Evolutionary conservation across 495 filamentous ascomycete species (phyloP).

Genomic region (Filosporella fistucella): DNA sequence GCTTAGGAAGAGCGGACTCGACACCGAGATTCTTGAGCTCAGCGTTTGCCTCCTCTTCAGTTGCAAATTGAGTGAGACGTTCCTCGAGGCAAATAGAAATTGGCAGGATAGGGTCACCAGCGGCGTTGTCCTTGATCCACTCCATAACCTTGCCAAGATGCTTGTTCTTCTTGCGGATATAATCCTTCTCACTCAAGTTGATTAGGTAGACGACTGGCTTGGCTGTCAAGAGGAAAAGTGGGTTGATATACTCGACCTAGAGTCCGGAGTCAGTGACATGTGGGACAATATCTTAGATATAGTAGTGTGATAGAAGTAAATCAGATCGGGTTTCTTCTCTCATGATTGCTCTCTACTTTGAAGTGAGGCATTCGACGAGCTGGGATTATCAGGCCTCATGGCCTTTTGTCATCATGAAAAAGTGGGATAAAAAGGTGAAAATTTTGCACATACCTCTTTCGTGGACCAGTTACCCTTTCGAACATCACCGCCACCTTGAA

Average conservation of each 20-base stretch:
- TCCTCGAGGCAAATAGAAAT: constrained; percentile 92
- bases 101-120: constrained; percentile 86
- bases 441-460: constrained; percentile 80
- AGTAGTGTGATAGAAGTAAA: background rate
- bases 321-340: constrained; percentile 64
- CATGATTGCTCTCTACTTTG: constrained; percentile 54
- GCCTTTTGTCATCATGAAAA: constrained; percentile 97
- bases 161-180: constrained; percentile 99
- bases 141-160: constrained; percentile 86
- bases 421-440: constrained; percentile 15
- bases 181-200: constrained; percentile 96
- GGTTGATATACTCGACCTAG: constrained; percentile 97
- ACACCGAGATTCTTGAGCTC: constrained; percentile 87
- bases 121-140: constrained; percentile 88
- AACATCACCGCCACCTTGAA: constrained; percentile 88
- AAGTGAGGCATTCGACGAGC: constrained; percentile 85
- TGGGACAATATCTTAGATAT: constrained; percentile 1
- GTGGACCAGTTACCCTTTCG: constrained; percentile 83
- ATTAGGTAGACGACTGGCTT: constrained; percentile 97
- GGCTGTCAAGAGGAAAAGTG: constrained; percentile 87
- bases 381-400: constrained; percentile 95
- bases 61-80: constrained; percentile 73
- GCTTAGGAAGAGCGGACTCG: constrained; percentile 87
- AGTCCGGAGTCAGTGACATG: constrained; percentile 26
- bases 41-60: constrained; percentile 71